Base-by-base conservation (phyloP, 2,329 filamentous ascomycete genomes). In the Colletotrichum melonis region DNA sequence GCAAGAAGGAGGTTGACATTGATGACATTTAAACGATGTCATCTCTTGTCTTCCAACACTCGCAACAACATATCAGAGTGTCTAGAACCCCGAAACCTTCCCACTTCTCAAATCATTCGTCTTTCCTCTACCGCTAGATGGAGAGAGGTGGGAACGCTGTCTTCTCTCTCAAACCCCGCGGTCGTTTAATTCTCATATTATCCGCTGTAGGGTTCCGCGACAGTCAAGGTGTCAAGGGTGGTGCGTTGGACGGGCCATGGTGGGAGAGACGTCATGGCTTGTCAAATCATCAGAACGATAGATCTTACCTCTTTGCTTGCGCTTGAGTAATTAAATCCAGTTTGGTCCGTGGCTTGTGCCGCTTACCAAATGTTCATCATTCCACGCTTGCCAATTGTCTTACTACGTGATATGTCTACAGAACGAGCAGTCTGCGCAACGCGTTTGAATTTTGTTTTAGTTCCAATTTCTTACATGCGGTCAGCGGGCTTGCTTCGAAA, bases 1-100 rank as follows among this genome's bases (percentile, higher is more conserved):
- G 84, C 82, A 84, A 84, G 82, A 95, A 94, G 88, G 95, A 97
- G 79, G 92, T 98, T 80, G 95, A 97, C 83, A 94, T 98, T 83
- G 96, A 98, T 87, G 95, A 98, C 85, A 98, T 98, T 84, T 98
- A 92, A 90, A 81, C 63, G 58, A 46, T 64, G 30, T 38, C 19
- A 30, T 49, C 56, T 69, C 28, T 63, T 62, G 42, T 35, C 30
- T 69, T 35, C 38, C 42, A 9, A 22, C 52, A 7, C 35, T 56
- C 32, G 3, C 32, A 12, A 35, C 32, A 32, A 32, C 62, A 32
- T 26, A n/a, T 60, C 38, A 16, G 26, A 67, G 52, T 46, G 63
- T 42, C 30, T 32, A 19, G 60, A 64, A 35, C 64, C 74, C 72
- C 60, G 67, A 70, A 68, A 69, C 72, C 69, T 74, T 65, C 70